Evolutionary conservation across 1,284 basidiomycete genomes (phyloP), one percentile per base, ranked within the genome.

Genomic region (Papiliotrema fonsecae): DNA sequence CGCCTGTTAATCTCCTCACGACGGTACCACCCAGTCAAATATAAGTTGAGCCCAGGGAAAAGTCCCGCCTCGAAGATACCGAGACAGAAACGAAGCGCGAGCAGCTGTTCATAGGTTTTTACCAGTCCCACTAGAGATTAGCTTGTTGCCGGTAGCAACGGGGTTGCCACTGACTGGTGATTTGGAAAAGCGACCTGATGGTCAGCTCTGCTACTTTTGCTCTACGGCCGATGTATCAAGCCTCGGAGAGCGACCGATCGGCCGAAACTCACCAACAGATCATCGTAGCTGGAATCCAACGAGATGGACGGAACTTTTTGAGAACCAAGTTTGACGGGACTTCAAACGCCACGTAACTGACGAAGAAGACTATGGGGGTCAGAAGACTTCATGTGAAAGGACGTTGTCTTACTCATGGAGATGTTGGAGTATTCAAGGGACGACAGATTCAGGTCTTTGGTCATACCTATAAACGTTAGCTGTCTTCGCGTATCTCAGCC

Each of bases 311-410:
- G 44, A 69, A 61, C 42, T 66, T 67, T 56, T 77, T 77, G 40
- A 78, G 61, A 19, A 77, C 63, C 4, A 77, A 58, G 62, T 78
- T 72, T 38, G 65, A 69, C 0, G 72, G 72, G 13, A 77, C 67
- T 52, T 77, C 76, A 38, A 76, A 69, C 13, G 69, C 64, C 45
- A 74, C 73, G 48, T 75, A 76, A 28, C 65, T 62, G 47, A 70
- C 69, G 57, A 72, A 69, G 63, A 73, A 70, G 57, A 70, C 62
- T 65, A 14, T 19, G 27, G 14, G 25, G 42, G 30, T 16, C 34
- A 28, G 37, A 40, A 47, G 37, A 4, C 11, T 30, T 4, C 13
- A 40, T 40, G 35, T 37, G 27, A 11, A 18, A 36, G n/a, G n/a
- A 24, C 36, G 6, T 21, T 13, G n/a, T 57, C 62, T 58, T 50